Base-by-base conservation (phyloP, 2,329 filamentous ascomycete species). In the Parastagonospora nodorum region DNA sequence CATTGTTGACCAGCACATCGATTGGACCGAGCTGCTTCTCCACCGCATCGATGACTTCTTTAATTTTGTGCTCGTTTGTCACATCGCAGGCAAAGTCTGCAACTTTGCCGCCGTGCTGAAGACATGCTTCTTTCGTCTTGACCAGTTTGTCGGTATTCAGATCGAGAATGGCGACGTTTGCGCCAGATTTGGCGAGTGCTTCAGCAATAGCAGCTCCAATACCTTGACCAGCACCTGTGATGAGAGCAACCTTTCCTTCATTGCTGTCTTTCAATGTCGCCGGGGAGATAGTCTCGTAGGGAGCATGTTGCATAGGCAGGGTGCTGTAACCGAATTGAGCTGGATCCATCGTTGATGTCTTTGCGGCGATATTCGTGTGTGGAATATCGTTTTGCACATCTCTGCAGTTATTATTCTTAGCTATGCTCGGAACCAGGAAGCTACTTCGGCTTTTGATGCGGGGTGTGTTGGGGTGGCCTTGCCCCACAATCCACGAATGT, bases 1-100 rank as follows among this genome's bases (percentile, higher is more conserved):
- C 67, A 38, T 68, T 69, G 45, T 69, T 69, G 7, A 69, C 61
- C 0, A 69, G 43, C 7, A 68, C 46, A 50, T 67, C 64, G 14
- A 68, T 63, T 2, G 53, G 48, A 2, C 66, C 66, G 4, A 68
- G 19, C 2, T 60, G 51, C 14, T 55, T 54, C 39, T 65, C 61
- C 7, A 66, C 48, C 16, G 51, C 41, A 31, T 57, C 55, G 24
- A 69, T 48, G 0, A 56, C 56, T 27, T 46, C 46, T 5, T 51
- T 46, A 4, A 69, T 32, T 12, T 16, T 48, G 5, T 55, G 42
- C 5, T 44, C 44, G 11, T 65, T 50, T 4, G 61, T 58, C 5
- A 70, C 66, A 49, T 67, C 66, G 42, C 61, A 67, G 1, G 44
- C 57, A 31, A 60, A 68, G 1, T 46, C 57, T 29, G 49, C 41